Conservation (phyloP, 2,329 filamentous ascomycete species). For the Fusarium sp. region DNA sequence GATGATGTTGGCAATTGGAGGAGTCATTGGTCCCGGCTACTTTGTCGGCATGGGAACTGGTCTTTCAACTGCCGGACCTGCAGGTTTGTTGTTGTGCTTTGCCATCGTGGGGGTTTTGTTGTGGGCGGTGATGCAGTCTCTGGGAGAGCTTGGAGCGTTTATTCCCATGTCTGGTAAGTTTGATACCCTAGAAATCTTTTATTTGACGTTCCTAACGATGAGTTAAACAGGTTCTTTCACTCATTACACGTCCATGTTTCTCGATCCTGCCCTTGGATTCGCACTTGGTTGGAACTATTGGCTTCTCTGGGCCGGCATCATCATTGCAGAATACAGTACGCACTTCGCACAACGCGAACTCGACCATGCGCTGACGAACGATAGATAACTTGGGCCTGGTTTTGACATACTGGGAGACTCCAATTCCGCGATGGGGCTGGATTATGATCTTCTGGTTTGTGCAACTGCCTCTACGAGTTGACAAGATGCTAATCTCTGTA, state of each 20-base stretch:
- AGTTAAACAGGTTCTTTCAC: neutral
- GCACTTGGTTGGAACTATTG: neutral
- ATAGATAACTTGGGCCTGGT: neutral
- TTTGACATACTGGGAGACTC: neutral
- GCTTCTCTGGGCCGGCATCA: neutral
- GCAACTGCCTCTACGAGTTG: too few species aligned
- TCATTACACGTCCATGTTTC: neutral
- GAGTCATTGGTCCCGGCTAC: slow-evolving; percentile 22
- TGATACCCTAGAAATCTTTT: accelerated
- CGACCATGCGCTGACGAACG: neutral
- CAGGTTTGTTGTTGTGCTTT: slow-evolving; percentile 10
- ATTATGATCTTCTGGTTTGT: neutral
- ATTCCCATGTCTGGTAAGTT: neutral
- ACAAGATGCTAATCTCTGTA: neutral
- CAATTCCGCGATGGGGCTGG: neutral
- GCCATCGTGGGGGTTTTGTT: slow-evolving; percentile 7
- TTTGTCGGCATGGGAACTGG: slow-evolving; percentile 25
- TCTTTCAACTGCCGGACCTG: slow-evolving; percentile 15
- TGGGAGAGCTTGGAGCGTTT: neutral
- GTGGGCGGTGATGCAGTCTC: slow-evolving; percentile 11
- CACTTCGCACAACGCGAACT: accelerated
- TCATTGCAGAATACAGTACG: neutral
- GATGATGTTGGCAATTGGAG: slow-evolving; percentile 25
- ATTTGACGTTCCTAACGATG: neutral
- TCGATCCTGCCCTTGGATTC: neutral